Evolutionary conservation across 345 rosid genomes (phyloP).

Genomic region (Microthlaspi erraticum): DNA sequence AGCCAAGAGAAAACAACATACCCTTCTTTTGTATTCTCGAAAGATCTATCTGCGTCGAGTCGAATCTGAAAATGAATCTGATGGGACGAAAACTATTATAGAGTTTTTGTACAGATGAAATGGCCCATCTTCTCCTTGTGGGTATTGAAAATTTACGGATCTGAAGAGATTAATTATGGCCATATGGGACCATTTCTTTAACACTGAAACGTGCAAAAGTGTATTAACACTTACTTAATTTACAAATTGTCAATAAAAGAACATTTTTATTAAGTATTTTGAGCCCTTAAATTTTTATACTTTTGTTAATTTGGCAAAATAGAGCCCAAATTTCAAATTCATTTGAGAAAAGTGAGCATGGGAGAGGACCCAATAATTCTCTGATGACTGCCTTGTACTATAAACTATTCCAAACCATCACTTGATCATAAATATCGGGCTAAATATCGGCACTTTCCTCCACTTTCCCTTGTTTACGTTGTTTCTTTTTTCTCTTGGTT

Average conservation of each 20-base stretch:
- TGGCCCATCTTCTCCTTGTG: conserved; percentile 9
- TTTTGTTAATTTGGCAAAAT: no score
- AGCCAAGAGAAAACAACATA: background rate
- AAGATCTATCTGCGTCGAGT: background rate
- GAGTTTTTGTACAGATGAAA: conserved; percentile 17
- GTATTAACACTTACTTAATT: conserved; percentile 35
- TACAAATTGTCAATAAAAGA: conserved; percentile 25
- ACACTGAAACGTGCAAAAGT: conserved; percentile 37
- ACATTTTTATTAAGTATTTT: no score
- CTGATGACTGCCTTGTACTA: no score
- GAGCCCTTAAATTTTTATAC: no score
- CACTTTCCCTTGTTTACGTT: no score
- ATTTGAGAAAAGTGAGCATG: no score
- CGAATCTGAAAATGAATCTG: conserved; percentile 6
- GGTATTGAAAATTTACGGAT: conserved; percentile 9
- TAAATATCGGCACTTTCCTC: no score
- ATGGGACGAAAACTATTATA: conserved; percentile 14
- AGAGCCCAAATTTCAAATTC: no score
- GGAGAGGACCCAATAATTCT: no score
- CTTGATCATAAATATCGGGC: no score
- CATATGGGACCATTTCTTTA: conserved; percentile 15
- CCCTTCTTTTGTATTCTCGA: background rate
- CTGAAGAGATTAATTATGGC: background rate
- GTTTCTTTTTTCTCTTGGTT: no score
- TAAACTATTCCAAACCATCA: no score